phyloP scores from a whole-genome alignment of 495 filamentous ascomycete species.

The Chaetomium cochliodes region DNA sequence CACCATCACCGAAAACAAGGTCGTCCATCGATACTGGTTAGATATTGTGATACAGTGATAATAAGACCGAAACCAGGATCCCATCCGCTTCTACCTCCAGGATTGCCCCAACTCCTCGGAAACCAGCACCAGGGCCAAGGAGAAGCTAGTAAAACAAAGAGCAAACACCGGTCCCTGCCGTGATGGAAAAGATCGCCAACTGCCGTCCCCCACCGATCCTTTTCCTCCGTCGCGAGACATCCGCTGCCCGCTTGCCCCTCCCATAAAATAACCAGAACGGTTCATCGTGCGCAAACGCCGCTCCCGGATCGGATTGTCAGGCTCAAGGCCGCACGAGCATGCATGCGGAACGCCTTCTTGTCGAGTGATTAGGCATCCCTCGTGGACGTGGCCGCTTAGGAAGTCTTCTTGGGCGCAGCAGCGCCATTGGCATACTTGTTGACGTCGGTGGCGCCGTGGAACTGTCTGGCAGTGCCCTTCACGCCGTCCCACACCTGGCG shows the following conservation, averaged over 20 bases:
- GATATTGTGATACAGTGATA: constrained; percentile 15
- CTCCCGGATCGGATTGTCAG: background rate
- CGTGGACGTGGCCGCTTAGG: constrained; percentile 28
- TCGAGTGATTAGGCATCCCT: background rate
- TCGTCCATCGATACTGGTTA: background rate
- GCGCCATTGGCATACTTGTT: constrained; percentile 62
- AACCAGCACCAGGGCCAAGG: background rate
- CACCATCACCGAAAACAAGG: background rate
- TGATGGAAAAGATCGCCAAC: background rate
- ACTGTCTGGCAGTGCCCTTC: constrained; percentile 71
- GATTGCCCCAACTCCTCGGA: constrained; percentile 2
- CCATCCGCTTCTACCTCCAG: background rate
- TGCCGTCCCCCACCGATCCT: background rate
- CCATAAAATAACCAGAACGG: background rate
- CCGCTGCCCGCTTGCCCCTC: background rate
- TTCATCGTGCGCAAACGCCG: background rate
- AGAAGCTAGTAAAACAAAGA: background rate
- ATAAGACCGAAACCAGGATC: constrained; percentile 10
- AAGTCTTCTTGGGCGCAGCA: constrained; percentile 53
- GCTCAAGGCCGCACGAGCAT: constrained; percentile 21
- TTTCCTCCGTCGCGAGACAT: background rate
- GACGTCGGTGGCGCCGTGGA: constrained; percentile 75
- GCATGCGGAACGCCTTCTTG: constrained; percentile 23
- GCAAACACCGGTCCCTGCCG: background rate
- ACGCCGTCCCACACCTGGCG: constrained; percentile 78